A percentile compares a stretch with the other conserved stretches of the same genome.
phyloP scores from a whole-genome alignment of 1,139 yeast species.

The Hemisphaericaspora subhashii region DNA sequence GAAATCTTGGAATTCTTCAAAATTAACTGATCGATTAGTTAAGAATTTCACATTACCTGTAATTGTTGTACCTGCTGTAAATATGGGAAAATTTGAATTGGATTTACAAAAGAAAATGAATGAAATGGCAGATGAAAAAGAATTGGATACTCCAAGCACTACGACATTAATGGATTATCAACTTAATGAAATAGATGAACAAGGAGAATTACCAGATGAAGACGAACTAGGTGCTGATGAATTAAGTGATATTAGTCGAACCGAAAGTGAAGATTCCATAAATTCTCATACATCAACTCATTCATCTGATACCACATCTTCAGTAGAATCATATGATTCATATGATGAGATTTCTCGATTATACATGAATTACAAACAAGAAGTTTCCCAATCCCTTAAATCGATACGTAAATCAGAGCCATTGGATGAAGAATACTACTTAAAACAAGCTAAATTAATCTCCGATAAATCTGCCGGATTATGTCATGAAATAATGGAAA shows the following conservation, averaged over 20 bases:
- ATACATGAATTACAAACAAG: slow-evolving; percentile 30
- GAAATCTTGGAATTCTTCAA: slow-evolving; percentile 60
- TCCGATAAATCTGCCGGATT: slow-evolving; percentile 40
- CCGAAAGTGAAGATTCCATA: slow-evolving; percentile 25
- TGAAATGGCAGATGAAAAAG: slow-evolving; percentile 1
- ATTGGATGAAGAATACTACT: slow-evolving; percentile 31
- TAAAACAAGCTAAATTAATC: slow-evolving; percentile 31
- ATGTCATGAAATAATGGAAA: slow-evolving; percentile 36
- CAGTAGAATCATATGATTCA: slow-evolving; percentile 38
- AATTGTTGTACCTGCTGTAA: slow-evolving; percentile 64
- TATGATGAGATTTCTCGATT: slow-evolving; percentile 40
- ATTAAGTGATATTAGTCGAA: slow-evolving; percentile 20
- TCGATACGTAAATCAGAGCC: slow-evolving; percentile 9
- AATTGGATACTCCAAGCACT: not conserved
- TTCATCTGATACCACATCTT: no score
- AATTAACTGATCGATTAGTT: slow-evolving; percentile 62
- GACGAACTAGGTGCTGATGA: slow-evolving; percentile 5
- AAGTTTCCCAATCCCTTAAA: slow-evolving; percentile 14
- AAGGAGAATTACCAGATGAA: not conserved
- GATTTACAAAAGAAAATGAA: slow-evolving; percentile 26
- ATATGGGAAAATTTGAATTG: slow-evolving; percentile 56
- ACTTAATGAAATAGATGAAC: not conserved
- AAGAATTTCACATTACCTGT: slow-evolving; percentile 68
- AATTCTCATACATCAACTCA: slow-evolving; percentile 3
- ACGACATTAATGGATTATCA: not conserved